Base-by-base conservation (phyloP, 257 asterid species). In the Primulina huaijiensis region DNA sequence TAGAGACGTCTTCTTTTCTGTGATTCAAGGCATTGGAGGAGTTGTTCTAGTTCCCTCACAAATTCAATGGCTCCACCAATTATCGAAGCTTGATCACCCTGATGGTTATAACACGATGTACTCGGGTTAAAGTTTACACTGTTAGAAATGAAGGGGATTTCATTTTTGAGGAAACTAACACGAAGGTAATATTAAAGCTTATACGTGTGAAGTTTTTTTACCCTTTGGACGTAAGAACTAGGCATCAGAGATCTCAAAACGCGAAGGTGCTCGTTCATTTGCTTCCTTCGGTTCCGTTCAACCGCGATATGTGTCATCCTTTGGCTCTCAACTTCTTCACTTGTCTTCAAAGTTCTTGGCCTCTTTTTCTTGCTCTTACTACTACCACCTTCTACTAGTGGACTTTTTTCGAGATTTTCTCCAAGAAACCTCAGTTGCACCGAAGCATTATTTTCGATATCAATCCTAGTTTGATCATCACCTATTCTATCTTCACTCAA, bases 21-120 rank as follows among this genome's bases (percentile, higher is more conserved):
- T 2, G 97, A 93, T 80, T 90, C 97, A 5, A 93, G 92, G 82
- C 99, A 93, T 75, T 93, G 96, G 29, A 93, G 78, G 6, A 93
- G 97, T 66, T 93, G 99, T 38, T 93, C 99, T 27, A 90, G 59
- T 62, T 90, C 99, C 66, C 92, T 84, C 64, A 93, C 97, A 37
- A 90, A 93, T 80, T 93, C 99, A 1, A 89, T 93, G 11, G 99
- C 97, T 68, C 99, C 97, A 3, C 99, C 99, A 2, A 93, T 84
- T 81, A 90, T 93, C 1, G 99, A 93, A 14, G 99, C 96, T 82
- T 93, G 99, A 80, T 93, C 99, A 29, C 99, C 97, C 99, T 93
- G 57, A 6, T 16, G 16, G 23, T 27, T 27, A 27, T 27, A 27
- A 27, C 29, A 27, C 30, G 1, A 27, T 27, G 30, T 27, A 27